These are phyloP conservation scores for Fusarium sublunatum DNA, from an alignment of 2,329 filamentous ascomycete genomes.

Conservation along the genomic window DNA sequence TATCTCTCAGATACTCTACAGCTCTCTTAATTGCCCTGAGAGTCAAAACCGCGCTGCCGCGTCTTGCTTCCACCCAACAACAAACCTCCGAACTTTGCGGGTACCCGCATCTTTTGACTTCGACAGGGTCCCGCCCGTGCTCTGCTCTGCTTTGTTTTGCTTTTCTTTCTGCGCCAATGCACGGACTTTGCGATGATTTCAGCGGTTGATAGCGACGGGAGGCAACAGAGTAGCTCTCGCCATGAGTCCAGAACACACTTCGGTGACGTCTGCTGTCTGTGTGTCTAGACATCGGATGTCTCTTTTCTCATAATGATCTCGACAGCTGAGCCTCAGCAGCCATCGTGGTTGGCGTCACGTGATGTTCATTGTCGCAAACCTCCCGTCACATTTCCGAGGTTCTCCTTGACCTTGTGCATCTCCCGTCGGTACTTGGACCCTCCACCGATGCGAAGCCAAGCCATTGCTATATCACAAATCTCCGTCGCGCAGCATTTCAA, in stretches of 20 bases:
- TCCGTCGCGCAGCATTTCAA: neutral
- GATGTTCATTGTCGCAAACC: constrained; percentile 21
- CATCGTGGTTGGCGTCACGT: constrained; percentile 18
- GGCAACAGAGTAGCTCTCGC: constrained; percentile 4
- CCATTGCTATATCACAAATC: constrained; percentile 22
- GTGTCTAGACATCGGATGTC: neutral
- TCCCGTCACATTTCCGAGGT: constrained; percentile 44
- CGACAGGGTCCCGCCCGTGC: constrained; percentile 26
- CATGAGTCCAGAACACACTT: constrained; percentile 1
- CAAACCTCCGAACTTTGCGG: constrained; percentile 38
- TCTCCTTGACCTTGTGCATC: constrained; percentile 43
- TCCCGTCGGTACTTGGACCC: constrained; percentile 43
- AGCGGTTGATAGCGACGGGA: constrained; percentile 12
- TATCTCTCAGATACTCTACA: constrained; percentile 1
- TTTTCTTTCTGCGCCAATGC: constrained; percentile 30
- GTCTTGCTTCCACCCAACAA: constrained; percentile 28
- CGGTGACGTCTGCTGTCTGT: neutral
- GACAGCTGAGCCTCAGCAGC: neutral
- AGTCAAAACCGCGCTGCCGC: constrained; percentile 21
- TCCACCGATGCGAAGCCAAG: constrained; percentile 28
- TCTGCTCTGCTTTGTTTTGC: neutral
- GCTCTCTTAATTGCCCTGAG: neutral
- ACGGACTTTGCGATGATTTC: constrained; percentile 36
- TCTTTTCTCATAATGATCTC: neutral
- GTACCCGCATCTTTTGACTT: constrained; percentile 39